Evolutionary conservation across 2,329 filamentous ascomycete genomes (phyloP), one percentile per base, ranked within the genome.

Genomic region (Taxawa tesnikishii): DNA sequence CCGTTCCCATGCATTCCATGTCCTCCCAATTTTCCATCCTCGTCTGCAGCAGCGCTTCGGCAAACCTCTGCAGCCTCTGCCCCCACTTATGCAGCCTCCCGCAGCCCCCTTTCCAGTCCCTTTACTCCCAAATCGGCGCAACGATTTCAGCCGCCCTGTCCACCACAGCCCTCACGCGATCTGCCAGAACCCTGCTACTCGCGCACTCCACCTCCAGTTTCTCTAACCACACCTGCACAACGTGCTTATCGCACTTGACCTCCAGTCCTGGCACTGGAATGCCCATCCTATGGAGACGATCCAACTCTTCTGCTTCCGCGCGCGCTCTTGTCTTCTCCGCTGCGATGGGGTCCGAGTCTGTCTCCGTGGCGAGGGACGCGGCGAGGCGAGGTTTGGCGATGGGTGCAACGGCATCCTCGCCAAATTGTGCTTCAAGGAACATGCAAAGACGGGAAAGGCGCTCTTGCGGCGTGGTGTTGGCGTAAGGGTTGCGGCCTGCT

Each of bases 351-450:
- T 60, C 54, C 26, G 59, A 56, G 17, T 59, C 55, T 7, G 56
- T 53, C 9, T 54, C 49, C 3, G 49, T 49, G 11, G 54, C 49
- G 2, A 39, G 39, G 12, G 27, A 28, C 4, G 28, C 39, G 11
- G 27, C 37, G 3, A 75, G 54, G 54, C 75, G 70, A 38, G 61
- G 84, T 62, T 49, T 62, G 14, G 77, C 70, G 43, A 96, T 81
- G 4, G 88, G 85, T 0, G 71, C 67, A 35, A 96, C 76, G 38
- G 83, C 79, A 41, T 90, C 79, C 18, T 74, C 67, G 39, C 90
- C 90, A 51, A 98, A 98, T 55, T 98, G 90, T 3, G 87, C 83
- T 63, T 98, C 90, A 10, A 98, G 77, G 63, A 98, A 94, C 75
- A 94, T 83, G 59, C 92, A 80, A 13, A 98, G 74, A 19, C 88